These are phyloP conservation scores for Pelargonium citronellum DNA, from an alignment of 441 rosid species.

Conservation along the genomic window DNA sequence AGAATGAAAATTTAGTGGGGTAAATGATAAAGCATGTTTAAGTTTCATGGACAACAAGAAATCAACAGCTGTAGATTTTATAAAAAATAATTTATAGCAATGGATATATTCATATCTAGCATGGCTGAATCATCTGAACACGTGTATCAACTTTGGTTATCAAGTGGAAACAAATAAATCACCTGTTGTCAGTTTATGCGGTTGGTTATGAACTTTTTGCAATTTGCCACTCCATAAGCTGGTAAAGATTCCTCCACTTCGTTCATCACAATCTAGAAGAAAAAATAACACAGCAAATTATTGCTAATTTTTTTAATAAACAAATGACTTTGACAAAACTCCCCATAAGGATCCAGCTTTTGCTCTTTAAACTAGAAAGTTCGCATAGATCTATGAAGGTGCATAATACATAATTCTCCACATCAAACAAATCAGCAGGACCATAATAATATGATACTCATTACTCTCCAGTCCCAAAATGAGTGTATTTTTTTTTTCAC, in stretches of 20 bases:
- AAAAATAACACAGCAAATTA: neutral
- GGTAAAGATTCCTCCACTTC: conserved; percentile 27
- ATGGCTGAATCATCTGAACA: neutral
- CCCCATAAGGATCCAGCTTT: neutral
- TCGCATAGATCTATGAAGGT: neutral
- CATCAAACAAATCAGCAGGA: neutral
- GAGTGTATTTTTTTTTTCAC: too few relatives aligned
- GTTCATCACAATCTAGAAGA: conserved; percentile 29
- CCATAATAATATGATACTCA: neutral
- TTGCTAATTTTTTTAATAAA: neutral
- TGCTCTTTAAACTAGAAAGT: neutral
- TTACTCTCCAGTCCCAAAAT: too few relatives aligned
- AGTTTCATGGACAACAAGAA: conserved; percentile 1
- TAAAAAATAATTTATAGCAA: too few relatives aligned
- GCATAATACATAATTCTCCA: neutral
- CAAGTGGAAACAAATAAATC: conserved; percentile 1
- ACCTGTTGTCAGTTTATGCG: conserved; percentile 35
- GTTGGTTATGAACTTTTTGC: conserved; percentile 29
- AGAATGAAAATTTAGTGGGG: neutral
- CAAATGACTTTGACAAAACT: neutral
- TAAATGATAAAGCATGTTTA: neutral
- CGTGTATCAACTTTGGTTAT: neutral
- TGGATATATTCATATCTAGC: too few relatives aligned
- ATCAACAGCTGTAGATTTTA: neutral
- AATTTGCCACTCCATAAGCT: conserved; percentile 27